Base-by-base conservation (phyloP, 805 yeast species). In the Pichia phayaonensis region DNA sequence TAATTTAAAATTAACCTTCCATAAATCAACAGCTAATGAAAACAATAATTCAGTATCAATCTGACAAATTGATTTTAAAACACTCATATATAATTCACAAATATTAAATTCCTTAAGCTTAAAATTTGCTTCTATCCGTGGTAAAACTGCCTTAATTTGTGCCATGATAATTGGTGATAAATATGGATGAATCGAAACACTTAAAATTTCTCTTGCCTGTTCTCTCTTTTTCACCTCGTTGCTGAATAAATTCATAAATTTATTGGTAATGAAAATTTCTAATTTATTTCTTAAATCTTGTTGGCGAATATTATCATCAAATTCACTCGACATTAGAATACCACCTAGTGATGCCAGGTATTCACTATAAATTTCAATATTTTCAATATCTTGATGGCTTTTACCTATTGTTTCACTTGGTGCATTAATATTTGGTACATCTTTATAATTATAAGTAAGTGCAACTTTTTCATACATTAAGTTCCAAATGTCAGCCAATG, bases 291-390 rank as follows among this genome's bases (percentile, higher is more conserved):
- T 62, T 8, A 67, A 60, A 20, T 55, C 59, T 10, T 62, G 61
- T 36, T 55, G 54, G 40, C 63, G 55, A 8, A 65, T 59, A 51
- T 67, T 65, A 21, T 56, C 50, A 4, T 46, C 52, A 48, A 65
- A 60, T 4, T 57, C 61, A 2, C 62, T 60, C 8, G 67, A 57
- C 23, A 83, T 61, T 50, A 84, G 76, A 16, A 82, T 73, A 42
- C 95, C 89, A 46, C 87, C 77, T 0, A 84, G 69, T 0, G 89
- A 79, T 2, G 89, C 87, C 53, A 87, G 64, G 53, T 83, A 81
- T 10, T 92, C 94, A 2, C 89, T 81, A 60, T 76, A 83, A 59
- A 82, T 84, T 50, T 61, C 66, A 12, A 57, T 46, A 23, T 49
- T 55, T 13, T 54, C 56, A 40, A 40, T 49, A n/a, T 21, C 41